Evolutionary conservation across 768 basidiomycete species (phyloP), one percentile per base, ranked within the genome.

Genomic region (Rhodotorula graminis): DNA sequence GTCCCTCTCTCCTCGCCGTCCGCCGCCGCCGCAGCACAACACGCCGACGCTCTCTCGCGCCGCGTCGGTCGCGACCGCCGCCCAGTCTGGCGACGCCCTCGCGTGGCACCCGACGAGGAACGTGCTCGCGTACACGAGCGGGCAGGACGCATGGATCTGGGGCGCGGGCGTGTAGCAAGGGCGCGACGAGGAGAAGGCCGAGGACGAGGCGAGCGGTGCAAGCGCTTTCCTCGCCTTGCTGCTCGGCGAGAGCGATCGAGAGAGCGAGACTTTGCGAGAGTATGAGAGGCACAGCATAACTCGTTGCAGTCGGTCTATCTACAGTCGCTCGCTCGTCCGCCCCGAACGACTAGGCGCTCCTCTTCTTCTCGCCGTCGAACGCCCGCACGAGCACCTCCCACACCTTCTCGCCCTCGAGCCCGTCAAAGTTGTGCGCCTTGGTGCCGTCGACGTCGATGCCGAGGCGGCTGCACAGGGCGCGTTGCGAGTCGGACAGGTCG

Each of bases 41-140:
- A 55, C 68, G 21, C 70, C 74, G 4, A 53, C 74, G 0, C 55
- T 70, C 12, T 37, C 46, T 12, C 50, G 50, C 50, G 50, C 50
- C 7, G 25, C 50, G 8, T 11, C 16, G 15, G 62, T 14, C 9
- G 56, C 21, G 60, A 65, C 59, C 19, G 14, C 57, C 53, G 72
- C 40, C 18, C 68, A 29, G 5, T 23, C 3, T 7, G 64, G 64
- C 61, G 69, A 73, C 29, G 31, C 59, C 3, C 63, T 76, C 14
- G 72, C 75, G 27, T 76, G 75, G 75, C 75, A 76, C 61, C 75
- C 75, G 16, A 42, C 66, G 2, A 52, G 52, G 57, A 67, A 63
- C 33, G 21, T 73, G 15, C 63, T 76, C 23, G 75, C 75, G 53
- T 76, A 76, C 42, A 69, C 61, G 16, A 52, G 50, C 37, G 64